These are phyloP conservation scores for Eucalyptus brandiana DNA, from an alignment of 345 rosid genomes.

Conservation along the genomic window DNA sequence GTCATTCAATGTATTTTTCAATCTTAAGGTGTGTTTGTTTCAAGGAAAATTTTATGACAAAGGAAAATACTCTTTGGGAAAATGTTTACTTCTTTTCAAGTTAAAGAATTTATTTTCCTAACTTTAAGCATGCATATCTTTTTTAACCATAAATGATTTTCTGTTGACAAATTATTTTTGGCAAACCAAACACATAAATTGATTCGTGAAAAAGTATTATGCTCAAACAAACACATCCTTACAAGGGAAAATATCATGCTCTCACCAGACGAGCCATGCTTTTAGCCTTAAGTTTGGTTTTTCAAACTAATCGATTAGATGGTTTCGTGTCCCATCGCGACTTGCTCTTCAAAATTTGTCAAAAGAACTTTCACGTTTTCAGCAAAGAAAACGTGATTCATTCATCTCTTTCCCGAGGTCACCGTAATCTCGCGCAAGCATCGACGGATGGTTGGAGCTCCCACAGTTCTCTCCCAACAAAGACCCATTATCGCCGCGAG, in stretches of 20 bases:
- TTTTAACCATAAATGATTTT: not conserved
- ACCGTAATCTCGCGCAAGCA: too few species aligned
- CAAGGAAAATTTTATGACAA: not conserved
- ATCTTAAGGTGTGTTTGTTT: not conserved
- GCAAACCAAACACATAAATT: not conserved
- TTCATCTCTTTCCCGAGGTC: too few species aligned
- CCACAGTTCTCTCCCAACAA: not conserved
- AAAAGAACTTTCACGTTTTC: not conserved
- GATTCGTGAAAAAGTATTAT: not conserved
- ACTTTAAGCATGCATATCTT: not conserved
- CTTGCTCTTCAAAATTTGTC: not conserved
- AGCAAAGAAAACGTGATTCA: too few species aligned
- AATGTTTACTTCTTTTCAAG: not conserved
- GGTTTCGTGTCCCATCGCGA: not conserved
- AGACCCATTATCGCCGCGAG: not conserved
- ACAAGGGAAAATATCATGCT: not conserved
- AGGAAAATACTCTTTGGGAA: not conserved
- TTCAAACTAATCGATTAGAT: not conserved
- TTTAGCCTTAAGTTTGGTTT: not conserved
- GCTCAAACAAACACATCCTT: not conserved
- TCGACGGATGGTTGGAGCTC: not conserved
- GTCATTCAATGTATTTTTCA: not conserved
- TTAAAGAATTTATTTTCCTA: not conserved
- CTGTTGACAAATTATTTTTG: rapidly evolving
- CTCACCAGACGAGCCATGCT: not conserved